These are phyloP conservation scores for Nadsonia commutata DNA, from an alignment of 1,139 yeast species.

Conservation along the genomic window DNA sequence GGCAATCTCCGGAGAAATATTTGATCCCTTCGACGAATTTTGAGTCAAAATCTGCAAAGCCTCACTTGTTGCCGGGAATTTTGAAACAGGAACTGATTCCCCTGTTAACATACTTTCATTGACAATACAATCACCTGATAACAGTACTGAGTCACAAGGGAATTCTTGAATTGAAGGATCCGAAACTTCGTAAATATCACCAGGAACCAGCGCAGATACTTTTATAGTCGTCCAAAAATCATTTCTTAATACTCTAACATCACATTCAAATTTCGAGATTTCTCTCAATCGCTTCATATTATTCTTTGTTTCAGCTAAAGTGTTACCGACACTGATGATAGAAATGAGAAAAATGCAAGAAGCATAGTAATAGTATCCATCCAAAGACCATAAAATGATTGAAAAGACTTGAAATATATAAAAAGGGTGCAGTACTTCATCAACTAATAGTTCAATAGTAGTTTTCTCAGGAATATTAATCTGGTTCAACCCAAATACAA, in stretches of 20 bases:
- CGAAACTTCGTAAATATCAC: constrained; percentile 82
- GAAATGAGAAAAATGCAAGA: constrained; percentile 82
- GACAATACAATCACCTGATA: constrained; percentile 85
- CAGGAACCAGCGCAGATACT: constrained; percentile 83
- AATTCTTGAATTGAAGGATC: constrained; percentile 62
- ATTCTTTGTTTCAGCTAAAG: constrained; percentile 68
- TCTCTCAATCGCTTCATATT: constrained; percentile 61
- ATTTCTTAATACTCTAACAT: constrained; percentile 80
- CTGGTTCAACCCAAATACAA: constrained; percentile 65
- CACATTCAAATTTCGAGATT: constrained; percentile 60
- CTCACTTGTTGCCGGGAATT: constrained; percentile 50
- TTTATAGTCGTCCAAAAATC: constrained; percentile 82
- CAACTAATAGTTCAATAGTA: constrained; percentile 47
- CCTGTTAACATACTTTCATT: constrained; percentile 96
- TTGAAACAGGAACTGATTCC: constrained; percentile 92
- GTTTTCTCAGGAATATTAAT: constrained; percentile 69
- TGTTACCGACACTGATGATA: constrained; percentile 58
- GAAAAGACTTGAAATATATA: constrained; percentile 90
- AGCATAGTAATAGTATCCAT: constrained; percentile 86
- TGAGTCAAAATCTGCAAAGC: constrained; percentile 35
- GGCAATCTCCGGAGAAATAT: constrained; percentile 51
- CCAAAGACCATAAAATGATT: constrained; percentile 79
- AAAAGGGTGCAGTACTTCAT: constrained; percentile 89
- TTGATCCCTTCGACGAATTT: constrained; percentile 23
- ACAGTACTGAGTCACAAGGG: constrained; percentile 80